A percentile compares a stretch with the other conserved stretches of the same genome.
Conservation (phyloP, 805 yeast genomes). For the Wickerhamomyces subpelliculosus region DNA sequence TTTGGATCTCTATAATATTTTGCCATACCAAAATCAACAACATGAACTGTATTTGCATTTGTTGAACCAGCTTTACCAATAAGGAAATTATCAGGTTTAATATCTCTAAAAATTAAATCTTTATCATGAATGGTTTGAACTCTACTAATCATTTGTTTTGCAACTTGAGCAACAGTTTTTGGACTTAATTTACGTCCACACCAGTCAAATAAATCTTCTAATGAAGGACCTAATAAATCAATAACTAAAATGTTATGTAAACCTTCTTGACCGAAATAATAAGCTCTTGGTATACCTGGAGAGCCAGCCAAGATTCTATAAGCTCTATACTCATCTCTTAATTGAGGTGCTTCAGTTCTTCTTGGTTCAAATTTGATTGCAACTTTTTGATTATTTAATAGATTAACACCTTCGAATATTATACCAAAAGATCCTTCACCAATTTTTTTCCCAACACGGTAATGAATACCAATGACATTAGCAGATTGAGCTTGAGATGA, state of each 20-base stretch:
- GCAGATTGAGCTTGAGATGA: conserved; percentile 8
- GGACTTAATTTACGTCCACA: conserved; percentile 85
- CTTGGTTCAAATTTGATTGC: conserved; percentile 97
- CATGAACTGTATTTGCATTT: conserved; percentile 77
- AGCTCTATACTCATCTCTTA: conserved; percentile 94
- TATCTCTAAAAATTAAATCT: conserved; percentile 90
- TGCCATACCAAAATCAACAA: conserved; percentile 98
- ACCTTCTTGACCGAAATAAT: conserved; percentile 98
- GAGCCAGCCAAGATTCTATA: conserved; percentile 80
- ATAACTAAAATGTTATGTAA: conserved; percentile 91
- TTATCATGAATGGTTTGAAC: conserved; percentile 84
- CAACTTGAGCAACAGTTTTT: conserved; percentile 88
- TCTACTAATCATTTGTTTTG: conserved; percentile 87
- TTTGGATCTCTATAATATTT: conserved; percentile 96
- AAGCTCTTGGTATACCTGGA: conserved; percentile 90
- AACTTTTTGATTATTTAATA: conserved; percentile 86
- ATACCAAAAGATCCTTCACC: conserved; percentile 99
- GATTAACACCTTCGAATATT: conserved; percentile 89
- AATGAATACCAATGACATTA: conserved; percentile 80
- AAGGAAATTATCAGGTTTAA: conserved; percentile 94
- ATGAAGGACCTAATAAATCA: conserved; percentile 89
- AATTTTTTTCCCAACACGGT: conserved; percentile 92
- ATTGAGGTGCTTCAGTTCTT: conserved; percentile 94
- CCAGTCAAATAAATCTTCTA: conserved; percentile 97
- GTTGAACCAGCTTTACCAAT: conserved; percentile 85